Percentiles rank a stretch among this genome's conserved stretches.
phyloP scores from a whole-genome alignment of 805 yeast species.

The Isabelozyma pseudorhagii region DNA sequence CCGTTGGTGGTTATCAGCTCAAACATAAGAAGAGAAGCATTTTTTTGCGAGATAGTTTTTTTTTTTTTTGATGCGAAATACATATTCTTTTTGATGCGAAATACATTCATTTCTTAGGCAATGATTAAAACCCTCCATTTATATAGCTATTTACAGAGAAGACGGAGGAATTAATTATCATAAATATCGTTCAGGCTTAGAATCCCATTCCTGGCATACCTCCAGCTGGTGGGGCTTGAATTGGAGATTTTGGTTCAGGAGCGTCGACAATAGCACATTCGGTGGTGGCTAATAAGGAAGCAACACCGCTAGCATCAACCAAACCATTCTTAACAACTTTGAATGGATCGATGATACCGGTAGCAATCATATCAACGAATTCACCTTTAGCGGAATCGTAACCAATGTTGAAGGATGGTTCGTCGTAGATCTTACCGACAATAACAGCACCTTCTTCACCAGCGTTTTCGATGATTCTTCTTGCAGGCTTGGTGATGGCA shows the following conservation, averaged over 20 bases:
- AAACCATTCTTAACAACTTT: slow-evolving; percentile 95
- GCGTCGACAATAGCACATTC: slow-evolving; percentile 98
- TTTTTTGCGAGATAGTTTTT: too few species aligned
- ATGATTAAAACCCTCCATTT: not conserved
- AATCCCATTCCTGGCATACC: slow-evolving; percentile 34
- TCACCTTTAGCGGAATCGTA: slow-evolving; percentile 91
- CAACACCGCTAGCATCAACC: slow-evolving; percentile 96
- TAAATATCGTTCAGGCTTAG: slow-evolving; percentile 2
- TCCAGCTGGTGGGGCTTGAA: slow-evolving; percentile 52
- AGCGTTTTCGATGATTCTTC: slow-evolving; percentile 92
- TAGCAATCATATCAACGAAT: slow-evolving; percentile 91
- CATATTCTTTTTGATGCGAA: not conserved
- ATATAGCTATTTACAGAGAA: slow-evolving; percentile 5
- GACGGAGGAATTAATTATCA: not conserved
- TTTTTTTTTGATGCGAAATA: not conserved
- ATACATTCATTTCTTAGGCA: not conserved
- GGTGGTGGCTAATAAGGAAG: slow-evolving; percentile 94
- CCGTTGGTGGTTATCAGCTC: not conserved
- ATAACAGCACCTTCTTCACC: slow-evolving; percentile 97
- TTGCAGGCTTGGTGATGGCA: slow-evolving; percentile 94
- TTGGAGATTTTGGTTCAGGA: slow-evolving; percentile 68
- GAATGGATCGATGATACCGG: slow-evolving; percentile 98
- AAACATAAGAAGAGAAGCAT: not conserved
- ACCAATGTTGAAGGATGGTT: slow-evolving; percentile 79
- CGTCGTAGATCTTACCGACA: slow-evolving; percentile 79